phyloP scores from a whole-genome alignment of 345 rosid species.

The Populus tremula region DNA sequence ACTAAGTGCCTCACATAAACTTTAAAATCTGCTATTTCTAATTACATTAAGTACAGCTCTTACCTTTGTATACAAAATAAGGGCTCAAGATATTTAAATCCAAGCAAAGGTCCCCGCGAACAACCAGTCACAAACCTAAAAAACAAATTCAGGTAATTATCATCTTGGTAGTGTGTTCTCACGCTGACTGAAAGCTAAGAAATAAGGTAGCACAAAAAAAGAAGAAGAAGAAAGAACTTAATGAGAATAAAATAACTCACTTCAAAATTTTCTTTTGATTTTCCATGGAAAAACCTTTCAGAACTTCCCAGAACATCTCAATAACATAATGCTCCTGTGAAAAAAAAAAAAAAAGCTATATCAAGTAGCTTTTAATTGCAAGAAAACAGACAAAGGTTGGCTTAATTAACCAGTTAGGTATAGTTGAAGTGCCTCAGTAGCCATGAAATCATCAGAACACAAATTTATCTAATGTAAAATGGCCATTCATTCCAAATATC shows the following conservation, averaged over 20 bases:
- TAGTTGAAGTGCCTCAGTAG: background rate
- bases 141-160: conserved; percentile 8
- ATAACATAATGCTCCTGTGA: conserved; percentile 91
- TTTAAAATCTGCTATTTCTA: conserved; percentile 7
- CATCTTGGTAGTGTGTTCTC: conserved; percentile 8
- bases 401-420: background rate
- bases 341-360: background rate
- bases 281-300: conserved; percentile 81
- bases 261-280: conserved; percentile 89
- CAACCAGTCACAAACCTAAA: conserved; percentile 96
- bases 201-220: background rate
- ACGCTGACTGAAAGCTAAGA: conserved; percentile 4
- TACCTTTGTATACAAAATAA: conserved; percentile 94
- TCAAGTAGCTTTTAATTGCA: background rate
- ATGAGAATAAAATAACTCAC: conserved; percentile 39
- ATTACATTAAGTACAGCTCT: conserved; percentile 12
- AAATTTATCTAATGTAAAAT: background rate
- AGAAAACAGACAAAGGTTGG: background rate
- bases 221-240: background rate
- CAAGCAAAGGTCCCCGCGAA: conserved; percentile 93
- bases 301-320: conserved; percentile 94
- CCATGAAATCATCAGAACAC: background rate
- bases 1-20: background rate
- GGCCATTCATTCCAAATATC: background rate
- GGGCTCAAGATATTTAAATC: conserved; percentile 89